A percentile compares a stretch with the other conserved stretches of the same genome.
These are phyloP conservation scores for Polygonum aviculare DNA, from an alignment of 148 eudicot species.

Conservation along the genomic window DNA sequence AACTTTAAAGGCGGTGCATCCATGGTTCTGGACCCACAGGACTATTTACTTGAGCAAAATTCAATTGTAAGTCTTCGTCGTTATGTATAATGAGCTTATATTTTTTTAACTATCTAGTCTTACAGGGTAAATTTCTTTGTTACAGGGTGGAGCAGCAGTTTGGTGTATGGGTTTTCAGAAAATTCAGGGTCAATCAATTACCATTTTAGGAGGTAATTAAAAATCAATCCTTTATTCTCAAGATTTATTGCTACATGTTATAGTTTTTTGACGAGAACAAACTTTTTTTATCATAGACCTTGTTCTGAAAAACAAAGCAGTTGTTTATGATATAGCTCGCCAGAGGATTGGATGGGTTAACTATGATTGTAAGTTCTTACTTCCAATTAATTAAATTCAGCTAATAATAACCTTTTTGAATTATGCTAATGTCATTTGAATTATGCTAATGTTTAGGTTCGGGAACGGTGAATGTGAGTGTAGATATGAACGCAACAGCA, in stretches of 20 bases:
- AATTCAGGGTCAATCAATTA: constrained; percentile 62
- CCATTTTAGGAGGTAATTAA: constrained; percentile 80
- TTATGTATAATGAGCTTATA: not conserved
- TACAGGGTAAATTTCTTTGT: not conserved
- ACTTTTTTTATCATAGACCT: constrained; percentile 44
- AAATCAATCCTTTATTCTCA: not conserved
- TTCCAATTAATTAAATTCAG: not conserved
- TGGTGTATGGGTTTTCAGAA: constrained; percentile 98
- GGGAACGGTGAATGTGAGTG: constrained; percentile 59
- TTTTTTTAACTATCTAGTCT: not conserved
- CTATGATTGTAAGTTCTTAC: constrained; percentile 77
- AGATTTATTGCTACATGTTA: not conserved
- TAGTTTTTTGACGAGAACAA: not conserved
- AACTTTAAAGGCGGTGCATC: constrained; percentile 75
- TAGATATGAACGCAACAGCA: constrained; percentile 38
- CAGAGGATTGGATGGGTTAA: constrained; percentile 91
- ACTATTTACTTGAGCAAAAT: constrained; percentile 71
- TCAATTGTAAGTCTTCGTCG: constrained; percentile 48
- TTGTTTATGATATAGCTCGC: constrained; percentile 80
- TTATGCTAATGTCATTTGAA: not conserved
- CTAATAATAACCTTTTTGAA: not conserved
- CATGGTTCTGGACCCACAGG: constrained; percentile 69
- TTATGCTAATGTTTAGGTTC: constrained; percentile 39
- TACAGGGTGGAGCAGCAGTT: constrained; percentile 71
- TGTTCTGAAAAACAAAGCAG: constrained; percentile 76